Conservation (phyloP, 164 flowering plant species). For the Magnolia changhungtana region DNA sequence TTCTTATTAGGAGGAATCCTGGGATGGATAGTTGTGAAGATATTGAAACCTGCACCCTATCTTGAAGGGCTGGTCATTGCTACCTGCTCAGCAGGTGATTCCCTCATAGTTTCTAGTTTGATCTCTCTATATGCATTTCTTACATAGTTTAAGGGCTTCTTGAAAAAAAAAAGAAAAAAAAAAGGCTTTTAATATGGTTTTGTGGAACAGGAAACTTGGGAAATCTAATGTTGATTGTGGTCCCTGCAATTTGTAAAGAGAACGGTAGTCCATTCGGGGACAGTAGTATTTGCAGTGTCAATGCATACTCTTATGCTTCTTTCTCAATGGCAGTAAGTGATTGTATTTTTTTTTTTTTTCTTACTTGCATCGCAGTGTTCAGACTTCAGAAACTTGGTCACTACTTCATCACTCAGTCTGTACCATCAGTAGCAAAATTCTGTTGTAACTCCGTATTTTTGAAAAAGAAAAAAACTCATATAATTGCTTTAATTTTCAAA, state of each 20-base stretch:
- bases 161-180: too few species aligned
- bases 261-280: conserved; percentile 72
- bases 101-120: not conserved
- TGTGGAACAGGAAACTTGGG: conserved; percentile 74
- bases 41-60: conserved; percentile 63
- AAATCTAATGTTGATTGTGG: conserved; percentile 65
- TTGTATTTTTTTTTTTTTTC: too few species aligned
- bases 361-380: too few species aligned
- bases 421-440: too few species aligned
- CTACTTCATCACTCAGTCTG: too few species aligned
- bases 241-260: conserved; percentile 81
- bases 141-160: not conserved
- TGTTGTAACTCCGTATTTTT: too few species aligned
- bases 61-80: conserved; percentile 79
- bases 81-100: conserved; percentile 65
- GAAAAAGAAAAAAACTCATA: too few species aligned
- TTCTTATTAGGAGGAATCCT: conserved; percentile 69
- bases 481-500: too few species aligned
- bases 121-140: not conserved
- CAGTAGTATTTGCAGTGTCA: conserved; percentile 33
- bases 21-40: conserved; percentile 80
- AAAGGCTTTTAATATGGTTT: not conserved
- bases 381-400: too few species aligned
- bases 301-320: conserved; percentile 81
- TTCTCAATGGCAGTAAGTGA: conserved; percentile 90